Percentiles rank a stretch among this genome's conserved stretches.
Evolutionary conservation across 495 filamentous ascomycete species (phyloP).

Genomic region (Podospora comata): DNA sequence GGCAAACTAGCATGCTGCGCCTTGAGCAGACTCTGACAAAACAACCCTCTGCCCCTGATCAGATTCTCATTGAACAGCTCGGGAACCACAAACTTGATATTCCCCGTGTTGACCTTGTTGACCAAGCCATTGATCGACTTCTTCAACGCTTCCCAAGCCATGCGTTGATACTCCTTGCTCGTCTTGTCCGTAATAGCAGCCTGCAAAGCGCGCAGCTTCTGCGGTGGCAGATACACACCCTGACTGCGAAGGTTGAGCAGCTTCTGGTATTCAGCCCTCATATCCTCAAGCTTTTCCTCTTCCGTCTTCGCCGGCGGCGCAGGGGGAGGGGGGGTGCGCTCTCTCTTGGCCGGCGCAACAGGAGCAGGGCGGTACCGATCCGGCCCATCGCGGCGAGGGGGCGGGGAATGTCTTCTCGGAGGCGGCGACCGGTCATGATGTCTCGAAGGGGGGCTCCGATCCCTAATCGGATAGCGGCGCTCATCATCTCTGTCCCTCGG

Average conservation of each 20-base stretch:
- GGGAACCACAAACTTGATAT: conserved; percentile 95
- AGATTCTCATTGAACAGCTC: conserved; percentile 95
- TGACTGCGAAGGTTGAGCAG: conserved; percentile 86
- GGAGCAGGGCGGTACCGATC: conserved; percentile 37
- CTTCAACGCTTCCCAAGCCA: conserved; percentile 98
- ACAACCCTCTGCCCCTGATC: conserved; percentile 82
- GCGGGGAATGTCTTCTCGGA: conserved; percentile 27
- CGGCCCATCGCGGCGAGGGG: conserved; percentile 38
- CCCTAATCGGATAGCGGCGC: conserved; percentile 3
- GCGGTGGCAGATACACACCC: conserved; percentile 93
- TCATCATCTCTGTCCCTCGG: conserved; percentile 1
- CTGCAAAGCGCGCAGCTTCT: conserved; percentile 84
- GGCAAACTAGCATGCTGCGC: conserved; percentile 94
- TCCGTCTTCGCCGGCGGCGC: conserved; percentile 60
- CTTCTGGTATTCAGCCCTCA: conserved; percentile 89
- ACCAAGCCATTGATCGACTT: conserved; percentile 98
- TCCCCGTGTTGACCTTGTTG: conserved; percentile 96
- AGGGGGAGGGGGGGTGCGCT: conserved; percentile 49
- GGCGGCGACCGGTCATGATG: conserved; percentile 26
- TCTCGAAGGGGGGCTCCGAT: conserved; percentile 15
- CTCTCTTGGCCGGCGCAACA: conserved; percentile 27
- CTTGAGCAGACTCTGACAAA: conserved; percentile 95
- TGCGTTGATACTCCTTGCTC: conserved; percentile 96
- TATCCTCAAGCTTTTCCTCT: conserved; percentile 73
- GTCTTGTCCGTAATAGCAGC: conserved; percentile 94